Conservation (phyloP, 805 yeast genomes). For the Candida glaebosa region DNA sequence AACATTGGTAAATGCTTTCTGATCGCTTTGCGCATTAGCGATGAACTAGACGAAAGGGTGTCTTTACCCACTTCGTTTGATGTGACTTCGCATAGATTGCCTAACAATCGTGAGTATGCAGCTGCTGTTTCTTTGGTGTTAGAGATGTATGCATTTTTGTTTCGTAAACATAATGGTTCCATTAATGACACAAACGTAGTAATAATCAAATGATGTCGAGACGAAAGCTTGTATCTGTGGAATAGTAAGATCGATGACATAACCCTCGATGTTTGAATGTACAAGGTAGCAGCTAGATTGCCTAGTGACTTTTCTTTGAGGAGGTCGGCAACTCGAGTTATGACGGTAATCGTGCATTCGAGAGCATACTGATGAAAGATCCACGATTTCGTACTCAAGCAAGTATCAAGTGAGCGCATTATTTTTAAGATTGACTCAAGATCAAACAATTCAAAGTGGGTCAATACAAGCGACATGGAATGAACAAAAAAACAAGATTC, state of each 20-base stretch:
- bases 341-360: conserved; percentile 49
- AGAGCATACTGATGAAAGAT: conserved; percentile 61
- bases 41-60: conserved; percentile 43
- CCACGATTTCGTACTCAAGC: conserved; percentile 53
- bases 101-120: conserved; percentile 54
- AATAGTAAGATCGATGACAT: conserved; percentile 59
- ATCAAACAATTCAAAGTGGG: conserved; percentile 8
- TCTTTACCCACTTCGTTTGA: conserved; percentile 23
- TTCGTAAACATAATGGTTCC: conserved; percentile 37
- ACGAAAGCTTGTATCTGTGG: conserved; percentile 67
- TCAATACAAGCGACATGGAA: conserved; percentile 26
- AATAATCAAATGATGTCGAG: conserved; percentile 68
- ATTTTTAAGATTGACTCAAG: conserved; percentile 9
- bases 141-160: conserved; percentile 3
- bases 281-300: conserved; percentile 24
- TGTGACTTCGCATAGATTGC: conserved; percentile 73
- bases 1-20: conserved; percentile 62
- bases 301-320: conserved; percentile 4
- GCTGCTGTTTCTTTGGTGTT: conserved; percentile 34
- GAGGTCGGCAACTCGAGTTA: conserved; percentile 21
- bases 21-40: conserved; percentile 54
- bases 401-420: conserved; percentile 27
- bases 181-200: conserved; percentile 49
- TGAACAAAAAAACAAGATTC: conserved; percentile 20
- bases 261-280: conserved; percentile 40